Evolutionary conservation across 768 basidiomycete genomes (phyloP).

Genomic region (Boletus subparvulus): DNA sequence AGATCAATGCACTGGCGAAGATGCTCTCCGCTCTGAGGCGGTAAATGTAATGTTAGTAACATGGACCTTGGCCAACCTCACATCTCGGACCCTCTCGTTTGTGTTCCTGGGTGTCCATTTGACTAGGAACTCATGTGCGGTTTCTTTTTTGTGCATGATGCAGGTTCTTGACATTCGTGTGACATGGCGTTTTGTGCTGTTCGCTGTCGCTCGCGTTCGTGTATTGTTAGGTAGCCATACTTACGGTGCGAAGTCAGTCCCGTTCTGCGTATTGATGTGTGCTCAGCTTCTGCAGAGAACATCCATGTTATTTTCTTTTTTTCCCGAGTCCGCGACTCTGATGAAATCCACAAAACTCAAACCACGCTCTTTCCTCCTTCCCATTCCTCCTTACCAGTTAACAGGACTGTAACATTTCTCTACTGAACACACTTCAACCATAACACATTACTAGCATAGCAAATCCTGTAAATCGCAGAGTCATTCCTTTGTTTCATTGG

Average conservation of each 20-base stretch:
- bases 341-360: conserved; percentile 19
- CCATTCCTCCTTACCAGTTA: conserved; percentile 14
- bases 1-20: conserved; percentile 88
- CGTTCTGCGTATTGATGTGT: conserved; percentile 22
- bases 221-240: conserved; percentile 56
- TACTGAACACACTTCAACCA: conserved; percentile 18
- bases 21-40: conserved; percentile 82
- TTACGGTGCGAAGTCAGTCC: conserved; percentile 40
- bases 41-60: conserved; percentile 38
- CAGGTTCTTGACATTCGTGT: conserved; percentile 32
- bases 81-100: not conserved
- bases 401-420: conserved; percentile 30
- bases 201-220: conserved; percentile 39
- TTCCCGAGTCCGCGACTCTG: conserved; percentile 29
- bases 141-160: conserved; percentile 20
- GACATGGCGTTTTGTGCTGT: conserved; percentile 26
- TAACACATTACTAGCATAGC: conserved; percentile 26
- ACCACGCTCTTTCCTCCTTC: conserved; percentile 23
- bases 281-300: conserved; percentile 18
- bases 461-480: conserved; percentile 27
- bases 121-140: conserved; percentile 22
- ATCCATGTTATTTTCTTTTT: conserved; percentile 1
- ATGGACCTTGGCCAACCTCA: conserved; percentile 13
- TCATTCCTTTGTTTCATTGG: conserved; percentile 29
- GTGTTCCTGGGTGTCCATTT: conserved; percentile 6